Evolutionary conservation across 2,329 filamentous ascomycete genomes (phyloP).

Genomic region (Colletotrichum destructivum): DNA sequence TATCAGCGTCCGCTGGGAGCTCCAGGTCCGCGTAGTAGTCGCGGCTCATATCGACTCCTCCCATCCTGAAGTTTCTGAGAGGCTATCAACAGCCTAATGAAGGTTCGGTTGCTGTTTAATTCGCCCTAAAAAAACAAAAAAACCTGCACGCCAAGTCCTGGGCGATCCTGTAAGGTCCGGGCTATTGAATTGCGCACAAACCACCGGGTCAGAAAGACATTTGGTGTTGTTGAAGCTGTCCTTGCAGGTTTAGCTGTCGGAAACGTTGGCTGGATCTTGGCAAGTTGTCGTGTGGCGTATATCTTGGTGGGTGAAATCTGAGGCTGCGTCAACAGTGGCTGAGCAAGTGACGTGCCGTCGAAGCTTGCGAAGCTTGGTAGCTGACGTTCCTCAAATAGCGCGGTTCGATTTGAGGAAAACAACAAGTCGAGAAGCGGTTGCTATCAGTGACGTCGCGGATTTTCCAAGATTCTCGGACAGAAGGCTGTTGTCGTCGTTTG

Average conservation of each 20-base stretch:
- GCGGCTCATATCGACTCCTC: slow-evolving; percentile 76
- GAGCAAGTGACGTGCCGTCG: slow-evolving; percentile 13
- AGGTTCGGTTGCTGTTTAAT: background rate
- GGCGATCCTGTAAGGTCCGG: background rate
- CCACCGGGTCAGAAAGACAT: background rate
- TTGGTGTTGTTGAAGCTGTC: background rate
- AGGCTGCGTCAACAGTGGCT: background rate
- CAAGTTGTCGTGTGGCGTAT: slow-evolving; percentile 8
- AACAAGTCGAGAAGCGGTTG: slow-evolving; percentile 1
- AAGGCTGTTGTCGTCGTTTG: background rate
- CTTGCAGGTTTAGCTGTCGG: background rate
- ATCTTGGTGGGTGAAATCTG: background rate
- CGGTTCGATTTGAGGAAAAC: background rate
- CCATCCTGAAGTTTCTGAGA: slow-evolving; percentile 66
- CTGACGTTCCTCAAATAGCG: background rate
- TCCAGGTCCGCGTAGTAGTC: slow-evolving; percentile 92
- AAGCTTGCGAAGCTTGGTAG: background rate
- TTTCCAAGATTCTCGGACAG: background rate
- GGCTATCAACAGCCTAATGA: slow-evolving; percentile 15
- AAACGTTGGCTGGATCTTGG: background rate
- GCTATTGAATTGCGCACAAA: background rate
- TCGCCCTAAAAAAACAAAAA: background rate
- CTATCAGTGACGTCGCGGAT: background rate
- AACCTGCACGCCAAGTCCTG: slow-evolving; percentile 24
- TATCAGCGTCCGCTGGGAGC: slow-evolving; percentile 75